A percentile compares a stretch with the other conserved stretches of the same genome.
These are phyloP conservation scores for Ceratobasidium sp. DNA, from an alignment of 1,284 basidiomycete genomes.

Conservation along the genomic window DNA sequence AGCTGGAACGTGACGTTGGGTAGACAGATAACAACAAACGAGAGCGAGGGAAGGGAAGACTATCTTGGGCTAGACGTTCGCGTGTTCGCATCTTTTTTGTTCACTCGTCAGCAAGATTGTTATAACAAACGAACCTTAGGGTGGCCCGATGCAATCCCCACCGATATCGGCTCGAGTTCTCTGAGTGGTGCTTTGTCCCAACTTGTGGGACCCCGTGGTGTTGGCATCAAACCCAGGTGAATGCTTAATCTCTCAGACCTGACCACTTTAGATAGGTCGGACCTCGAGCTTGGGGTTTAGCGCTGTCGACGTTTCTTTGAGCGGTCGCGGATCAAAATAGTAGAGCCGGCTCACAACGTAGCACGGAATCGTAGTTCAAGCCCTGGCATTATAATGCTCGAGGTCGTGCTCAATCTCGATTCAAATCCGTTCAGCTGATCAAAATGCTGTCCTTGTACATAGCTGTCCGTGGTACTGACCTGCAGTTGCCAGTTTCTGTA, in stretches of 20 bases:
- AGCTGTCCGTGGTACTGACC: too few relatives aligned
- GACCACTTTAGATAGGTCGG: neutral
- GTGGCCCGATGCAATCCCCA: neutral
- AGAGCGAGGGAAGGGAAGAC: neutral
- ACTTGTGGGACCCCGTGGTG: neutral
- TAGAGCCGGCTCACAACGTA: neutral
- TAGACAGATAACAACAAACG: neutral
- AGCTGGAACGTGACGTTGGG: slow-evolving; percentile 1
- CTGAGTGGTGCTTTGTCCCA: neutral
- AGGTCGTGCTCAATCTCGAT: neutral
- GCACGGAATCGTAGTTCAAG: neutral
- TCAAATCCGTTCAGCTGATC: neutral
- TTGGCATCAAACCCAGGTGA: neutral
- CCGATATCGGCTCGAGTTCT: slow-evolving; percentile 5
- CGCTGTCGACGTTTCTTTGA: neutral
- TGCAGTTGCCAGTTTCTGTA: too few relatives aligned
- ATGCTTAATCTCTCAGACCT: neutral
- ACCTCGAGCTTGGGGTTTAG: neutral
- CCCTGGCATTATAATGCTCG: neutral
- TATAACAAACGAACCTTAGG: neutral
- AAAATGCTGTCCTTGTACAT: neutral
- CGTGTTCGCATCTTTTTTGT: neutral
- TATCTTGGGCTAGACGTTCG: slow-evolving; percentile 1
- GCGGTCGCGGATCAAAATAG: neutral
- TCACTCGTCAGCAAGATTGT: neutral